Evolutionary conservation across 2,329 filamentous ascomycete species (phyloP).

Genomic region (Sporothrix phasma): DNA sequence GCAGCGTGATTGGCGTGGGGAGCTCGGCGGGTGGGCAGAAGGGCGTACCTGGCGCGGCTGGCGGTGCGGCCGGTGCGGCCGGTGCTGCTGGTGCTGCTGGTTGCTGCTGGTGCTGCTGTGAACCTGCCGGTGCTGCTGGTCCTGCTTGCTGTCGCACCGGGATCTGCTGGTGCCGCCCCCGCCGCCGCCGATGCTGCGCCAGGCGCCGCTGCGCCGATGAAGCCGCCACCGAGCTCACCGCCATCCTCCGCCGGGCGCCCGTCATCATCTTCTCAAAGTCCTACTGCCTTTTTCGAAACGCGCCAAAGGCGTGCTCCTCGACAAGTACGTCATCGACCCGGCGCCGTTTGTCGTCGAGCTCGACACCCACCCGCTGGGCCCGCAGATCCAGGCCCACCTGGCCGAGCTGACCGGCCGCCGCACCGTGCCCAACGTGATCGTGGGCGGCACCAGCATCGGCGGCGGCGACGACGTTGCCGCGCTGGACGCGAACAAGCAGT

Average conservation of each 20-base stretch:
- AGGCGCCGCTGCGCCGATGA: conserved; percentile 40
- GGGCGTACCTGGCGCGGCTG: conserved; percentile 26
- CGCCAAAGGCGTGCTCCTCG: conserved; percentile 76
- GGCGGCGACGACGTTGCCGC: conserved; percentile 77
- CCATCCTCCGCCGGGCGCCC: conserved; percentile 62
- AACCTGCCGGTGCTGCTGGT: conserved; percentile 36
- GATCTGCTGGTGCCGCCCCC: conserved; percentile 37
- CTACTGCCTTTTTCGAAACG: conserved; percentile 77
- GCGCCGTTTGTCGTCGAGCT: conserved; percentile 83
- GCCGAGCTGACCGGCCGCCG: conserved; percentile 63
- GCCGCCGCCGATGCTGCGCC: conserved; percentile 26
- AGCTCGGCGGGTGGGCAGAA: conserved; percentile 46
- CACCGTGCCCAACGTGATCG: conserved; percentile 86
- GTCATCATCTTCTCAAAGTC: conserved; percentile 95
- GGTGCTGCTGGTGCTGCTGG: conserved; percentile 34
- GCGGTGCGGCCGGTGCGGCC: conserved; percentile 24
- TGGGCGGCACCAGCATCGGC: conserved; percentile 81
- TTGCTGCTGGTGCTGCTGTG: conserved; percentile 42
- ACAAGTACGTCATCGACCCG: conserved; percentile 75
- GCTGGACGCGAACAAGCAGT: conserved; percentile 54
- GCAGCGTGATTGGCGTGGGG: conserved; percentile 48
- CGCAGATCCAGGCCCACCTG: conserved; percentile 61
- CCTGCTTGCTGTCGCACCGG: too few species aligned
- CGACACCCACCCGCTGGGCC: conserved; percentile 68
- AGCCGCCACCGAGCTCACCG: conserved; percentile 61